Evolutionary conservation across 805 yeast species (phyloP), one percentile per base, ranked within the genome.

Genomic region (Candida insectalens): DNA sequence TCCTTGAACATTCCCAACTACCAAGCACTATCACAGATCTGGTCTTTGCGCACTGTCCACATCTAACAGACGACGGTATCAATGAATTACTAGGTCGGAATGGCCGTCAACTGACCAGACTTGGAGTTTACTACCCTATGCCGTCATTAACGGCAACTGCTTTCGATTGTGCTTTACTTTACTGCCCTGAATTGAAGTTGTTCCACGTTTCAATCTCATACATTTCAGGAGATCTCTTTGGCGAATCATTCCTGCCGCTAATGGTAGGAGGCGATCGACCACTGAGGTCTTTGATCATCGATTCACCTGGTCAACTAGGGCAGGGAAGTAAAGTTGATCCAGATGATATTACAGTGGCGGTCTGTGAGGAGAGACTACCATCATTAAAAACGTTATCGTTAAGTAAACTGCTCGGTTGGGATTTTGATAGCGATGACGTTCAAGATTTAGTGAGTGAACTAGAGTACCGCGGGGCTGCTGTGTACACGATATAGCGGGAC

Each of bases 1-100:
- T 89, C 53, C 62, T 92, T 10, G 59, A 67, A 27, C 69, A 69
- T 21, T 75, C 92, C 1, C 51, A 58, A n/a, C 78, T 92, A 50
- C 97, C 97, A 0, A 29, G 50, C 2, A 71, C 88, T 1, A 76
- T 89, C 27, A 73, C 72, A 3, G 70, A 72, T 15, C 59, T 89
- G 32, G 88, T 84, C 43, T 68, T 89, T 48, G 80, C 94, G 0
- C 94, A 84, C 53, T 89, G 97, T 58, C 96, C 97, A 0, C 63
- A 69, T 33, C 62, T 89, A 14, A 70, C 69, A 27, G 82, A 80
- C 18, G 67, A 62, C 32, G 75, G 94, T 0, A 62, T 88, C 15
- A 73, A 76, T 42, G 63, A 66, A 19, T 57, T 89, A 36, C 56
- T 87, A 13, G 58, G 64, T 21, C 69, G 71, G 29, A 67, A 81